These are phyloP conservation scores for Rhinocladiella similis DNA, from an alignment of 2,329 filamentous ascomycete species.

Conservation along the genomic window DNA sequence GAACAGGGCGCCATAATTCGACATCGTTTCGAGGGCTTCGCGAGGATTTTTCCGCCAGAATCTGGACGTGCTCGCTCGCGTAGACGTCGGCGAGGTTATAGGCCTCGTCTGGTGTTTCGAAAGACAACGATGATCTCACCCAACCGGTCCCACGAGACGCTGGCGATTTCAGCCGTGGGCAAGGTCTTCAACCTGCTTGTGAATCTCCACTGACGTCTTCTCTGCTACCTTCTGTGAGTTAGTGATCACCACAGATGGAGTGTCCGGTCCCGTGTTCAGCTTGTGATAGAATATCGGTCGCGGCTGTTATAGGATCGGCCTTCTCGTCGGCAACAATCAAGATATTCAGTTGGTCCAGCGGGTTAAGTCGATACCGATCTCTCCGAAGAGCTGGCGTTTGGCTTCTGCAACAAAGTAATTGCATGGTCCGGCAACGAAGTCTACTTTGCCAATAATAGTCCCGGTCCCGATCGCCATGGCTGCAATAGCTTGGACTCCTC, in stretches of 20 bases:
- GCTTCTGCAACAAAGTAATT: slow-evolving; percentile 58
- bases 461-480: slow-evolving; percentile 55
- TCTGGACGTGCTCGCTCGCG: slow-evolving; percentile 55
- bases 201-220: slow-evolving; percentile 40
- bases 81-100: slow-evolving; percentile 50
- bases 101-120: slow-evolving; percentile 43
- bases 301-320: slow-evolving; percentile 48
- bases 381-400: slow-evolving; percentile 55
- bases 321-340: slow-evolving; percentile 51
- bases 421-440: slow-evolving; percentile 56
- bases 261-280: slow-evolving; percentile 56
- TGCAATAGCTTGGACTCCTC: slow-evolving; percentile 54
- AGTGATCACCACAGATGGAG: slow-evolving; percentile 53
- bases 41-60: slow-evolving; percentile 48
- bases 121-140: slow-evolving; percentile 47
- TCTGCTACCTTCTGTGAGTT: slow-evolving; percentile 43
- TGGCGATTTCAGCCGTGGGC: slow-evolving; percentile 46
- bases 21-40: slow-evolving; percentile 53
- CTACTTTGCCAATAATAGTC: slow-evolving; percentile 50
- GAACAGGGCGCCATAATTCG: slow-evolving; percentile 53
- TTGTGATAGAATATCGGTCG: slow-evolving; percentile 50
- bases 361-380: slow-evolving; percentile 57
- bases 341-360: slow-evolving; percentile 56
- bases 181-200: slow-evolving; percentile 43
- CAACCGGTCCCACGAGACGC: slow-evolving; percentile 46